Conservation (phyloP, 495 filamentous ascomycete species). For the Hypoxylon crocopeplum region DNA sequence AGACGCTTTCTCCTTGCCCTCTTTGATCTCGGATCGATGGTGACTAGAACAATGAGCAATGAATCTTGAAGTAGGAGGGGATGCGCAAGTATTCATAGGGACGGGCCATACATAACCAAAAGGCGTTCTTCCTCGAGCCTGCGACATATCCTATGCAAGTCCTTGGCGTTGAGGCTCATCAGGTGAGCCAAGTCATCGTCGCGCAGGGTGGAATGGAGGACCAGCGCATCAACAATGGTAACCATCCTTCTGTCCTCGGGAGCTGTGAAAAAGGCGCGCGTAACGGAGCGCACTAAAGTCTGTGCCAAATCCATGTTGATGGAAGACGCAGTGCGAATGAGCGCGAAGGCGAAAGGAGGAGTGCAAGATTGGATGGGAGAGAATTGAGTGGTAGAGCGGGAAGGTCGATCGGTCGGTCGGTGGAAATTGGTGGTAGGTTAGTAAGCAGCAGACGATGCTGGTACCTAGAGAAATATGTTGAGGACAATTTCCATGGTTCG, state of each 20-base stretch:
- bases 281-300: conserved; percentile 84
- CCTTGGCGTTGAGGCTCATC: conserved; percentile 85
- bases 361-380: neutral
- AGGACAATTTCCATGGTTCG: conserved; percentile 11
- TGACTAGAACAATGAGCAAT: conserved; percentile 57
- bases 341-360: neutral
- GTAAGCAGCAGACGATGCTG: conserved; percentile 6
- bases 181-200: conserved; percentile 87
- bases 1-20: conserved; percentile 79
- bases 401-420: neutral
- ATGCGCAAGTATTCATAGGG: conserved; percentile 10
- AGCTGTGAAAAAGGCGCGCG: conserved; percentile 81
- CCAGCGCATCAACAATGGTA: conserved; percentile 88
- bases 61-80: conserved; percentile 12
- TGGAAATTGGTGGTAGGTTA: neutral
- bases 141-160: conserved; percentile 85
- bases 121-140: conserved; percentile 84
- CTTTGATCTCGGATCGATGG: conserved; percentile 77
- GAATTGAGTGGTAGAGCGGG: neutral
- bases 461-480: conserved; percentile 6
- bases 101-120: conserved; percentile 70
- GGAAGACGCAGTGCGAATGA: no score
- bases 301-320: conserved; percentile 82
- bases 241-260: conserved; percentile 75
- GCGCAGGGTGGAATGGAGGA: conserved; percentile 86